These are phyloP conservation scores for Penicillium nordicum DNA, from an alignment of 2,329 filamentous ascomycete genomes.

Conservation along the genomic window DNA sequence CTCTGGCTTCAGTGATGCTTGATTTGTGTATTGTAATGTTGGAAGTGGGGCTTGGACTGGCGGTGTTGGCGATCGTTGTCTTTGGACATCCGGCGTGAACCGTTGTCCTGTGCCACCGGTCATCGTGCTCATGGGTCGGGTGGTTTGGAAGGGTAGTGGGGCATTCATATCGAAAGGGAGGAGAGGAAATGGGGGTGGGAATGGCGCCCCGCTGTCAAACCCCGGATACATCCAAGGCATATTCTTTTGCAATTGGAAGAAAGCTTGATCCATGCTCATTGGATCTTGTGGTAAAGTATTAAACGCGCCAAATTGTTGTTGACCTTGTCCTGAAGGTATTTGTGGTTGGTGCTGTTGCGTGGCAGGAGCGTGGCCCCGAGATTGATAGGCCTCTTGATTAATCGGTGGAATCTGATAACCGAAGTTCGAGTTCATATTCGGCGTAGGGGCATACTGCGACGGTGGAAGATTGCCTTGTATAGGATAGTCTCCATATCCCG, in stretches of 20 bases:
- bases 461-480: neutral
- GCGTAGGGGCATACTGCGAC: neutral
- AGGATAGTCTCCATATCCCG: neutral
- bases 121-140: constrained; percentile 18
- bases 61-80: constrained; percentile 11
- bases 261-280: constrained; percentile 4
- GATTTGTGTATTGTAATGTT: constrained; percentile 57
- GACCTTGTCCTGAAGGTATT: neutral
- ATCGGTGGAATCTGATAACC: neutral
- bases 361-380: neutral
- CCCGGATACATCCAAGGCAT: neutral
- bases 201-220: neutral
- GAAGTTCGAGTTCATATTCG: neutral
- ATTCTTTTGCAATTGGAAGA: constrained; percentile 5
- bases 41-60: constrained; percentile 51
- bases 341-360: neutral
- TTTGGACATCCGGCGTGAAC: neutral
- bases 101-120: constrained; percentile 1
- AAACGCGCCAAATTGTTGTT: constrained; percentile 6
- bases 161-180: constrained; percentile 9
- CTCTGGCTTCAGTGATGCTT: constrained; percentile 48
- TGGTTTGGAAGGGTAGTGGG: constrained; percentile 9
- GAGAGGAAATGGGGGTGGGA: constrained; percentile 7
- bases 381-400: neutral
- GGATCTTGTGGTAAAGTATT: constrained; percentile 5